Conservation (phyloP, 1,284 basidiomycete species). For the Xanthoconium separans region DNA sequence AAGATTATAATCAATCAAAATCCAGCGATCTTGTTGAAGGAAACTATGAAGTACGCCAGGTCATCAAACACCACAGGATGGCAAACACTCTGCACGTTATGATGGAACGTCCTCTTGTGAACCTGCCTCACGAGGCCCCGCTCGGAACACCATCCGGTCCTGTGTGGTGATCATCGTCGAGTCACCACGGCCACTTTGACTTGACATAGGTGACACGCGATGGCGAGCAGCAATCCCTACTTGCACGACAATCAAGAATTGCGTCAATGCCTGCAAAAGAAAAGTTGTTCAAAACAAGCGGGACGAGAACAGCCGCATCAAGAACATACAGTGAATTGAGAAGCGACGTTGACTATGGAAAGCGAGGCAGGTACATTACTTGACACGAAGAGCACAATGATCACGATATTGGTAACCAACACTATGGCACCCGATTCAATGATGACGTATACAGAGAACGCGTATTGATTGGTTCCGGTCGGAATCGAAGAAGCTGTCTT, state of each 20-base stretch:
- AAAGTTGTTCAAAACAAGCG: neutral
- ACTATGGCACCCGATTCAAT: conserved; percentile 5
- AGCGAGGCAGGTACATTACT: neutral
- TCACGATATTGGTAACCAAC: neutral
- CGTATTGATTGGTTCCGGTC: neutral
- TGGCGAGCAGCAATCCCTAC: neutral
- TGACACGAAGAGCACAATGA: neutral
- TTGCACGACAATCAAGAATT: conserved; percentile 1
- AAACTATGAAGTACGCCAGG: no score
- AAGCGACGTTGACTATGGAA: neutral
- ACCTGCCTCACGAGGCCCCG: neutral
- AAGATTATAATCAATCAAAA: no score
- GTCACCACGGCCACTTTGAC: neutral
- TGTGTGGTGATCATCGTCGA: no score
- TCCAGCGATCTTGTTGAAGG: no score
- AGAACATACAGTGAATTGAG: conserved; percentile 2
- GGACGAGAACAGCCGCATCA: no score
- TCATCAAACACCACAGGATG: no score
- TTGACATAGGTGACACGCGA: neutral
- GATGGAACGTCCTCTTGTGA: neutral
- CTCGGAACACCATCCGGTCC: neutral
- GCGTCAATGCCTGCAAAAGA: neutral
- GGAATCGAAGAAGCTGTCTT: neutral
- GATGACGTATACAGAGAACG: neutral
- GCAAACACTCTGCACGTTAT: no score